phyloP scores from a whole-genome alignment of 2,329 filamentous ascomycete species.

The Paraphoma chrysanthemicola region DNA sequence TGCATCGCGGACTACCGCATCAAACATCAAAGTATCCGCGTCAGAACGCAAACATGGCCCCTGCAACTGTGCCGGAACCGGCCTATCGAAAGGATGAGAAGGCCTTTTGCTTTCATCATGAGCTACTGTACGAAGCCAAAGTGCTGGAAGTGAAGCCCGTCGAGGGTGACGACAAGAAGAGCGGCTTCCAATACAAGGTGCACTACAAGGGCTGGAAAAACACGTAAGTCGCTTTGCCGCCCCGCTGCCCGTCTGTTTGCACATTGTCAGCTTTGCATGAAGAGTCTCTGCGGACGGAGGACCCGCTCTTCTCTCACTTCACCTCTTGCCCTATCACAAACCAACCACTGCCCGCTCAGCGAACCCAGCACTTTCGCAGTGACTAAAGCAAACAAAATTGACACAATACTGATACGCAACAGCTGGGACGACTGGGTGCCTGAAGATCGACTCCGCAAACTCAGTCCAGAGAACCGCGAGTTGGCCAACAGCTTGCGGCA shows the following conservation, averaged over 20 bases:
- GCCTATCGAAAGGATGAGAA: conserved; percentile 79
- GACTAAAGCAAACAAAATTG: neutral
- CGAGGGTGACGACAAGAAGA: conserved; percentile 71
- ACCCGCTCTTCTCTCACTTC: neutral
- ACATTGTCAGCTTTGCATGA: neutral
- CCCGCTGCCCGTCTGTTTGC: conserved; percentile 3
- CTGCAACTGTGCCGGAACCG: conserved; percentile 60
- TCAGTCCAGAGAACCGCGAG: conserved; percentile 93
- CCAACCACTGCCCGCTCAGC: neutral
- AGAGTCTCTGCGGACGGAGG: neutral
- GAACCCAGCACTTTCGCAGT: neutral
- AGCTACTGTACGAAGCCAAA: conserved; percentile 97
- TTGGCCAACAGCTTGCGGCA: conserved; percentile 77
- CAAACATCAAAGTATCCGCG: conserved; percentile 14
- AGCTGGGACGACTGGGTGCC: conserved; percentile 99
- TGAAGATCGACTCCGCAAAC: conserved; percentile 90
- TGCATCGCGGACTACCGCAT: conserved; percentile 16
- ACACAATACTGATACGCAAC: conserved; percentile 22
- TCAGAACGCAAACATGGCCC: conserved; percentile 53
- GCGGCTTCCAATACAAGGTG: conserved; percentile 84
- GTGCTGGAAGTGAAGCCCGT: conserved; percentile 77
- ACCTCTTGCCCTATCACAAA: neutral
- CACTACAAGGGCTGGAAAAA: conserved; percentile 99
- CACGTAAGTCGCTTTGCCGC: conserved; percentile 65
- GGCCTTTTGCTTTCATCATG: conserved; percentile 95